Evolutionary conservation across 139 green algal genomes (phyloP).

Genomic region (Chlorella sorokiniana): DNA sequence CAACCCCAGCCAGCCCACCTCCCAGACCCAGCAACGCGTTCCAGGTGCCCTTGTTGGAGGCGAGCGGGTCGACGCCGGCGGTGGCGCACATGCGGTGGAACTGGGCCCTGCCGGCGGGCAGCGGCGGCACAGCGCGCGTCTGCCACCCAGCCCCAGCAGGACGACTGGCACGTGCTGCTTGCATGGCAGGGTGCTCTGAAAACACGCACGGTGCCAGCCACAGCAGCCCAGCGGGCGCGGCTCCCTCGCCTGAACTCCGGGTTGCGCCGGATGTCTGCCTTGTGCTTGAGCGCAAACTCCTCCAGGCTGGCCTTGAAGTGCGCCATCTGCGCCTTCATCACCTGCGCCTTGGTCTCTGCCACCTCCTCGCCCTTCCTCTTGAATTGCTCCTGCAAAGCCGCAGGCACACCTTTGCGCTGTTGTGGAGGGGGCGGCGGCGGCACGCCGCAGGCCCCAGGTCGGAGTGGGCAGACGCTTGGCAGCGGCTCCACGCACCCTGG

Average conservation of each 20-base stretch:
- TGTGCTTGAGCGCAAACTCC: conserved; percentile 92
- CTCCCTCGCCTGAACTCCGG: conserved; percentile 72
- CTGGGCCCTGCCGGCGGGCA: conserved; percentile 57
- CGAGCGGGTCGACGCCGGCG: conserved; percentile 94
- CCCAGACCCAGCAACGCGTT: conserved; percentile 86
- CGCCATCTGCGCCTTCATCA: conserved; percentile 68
- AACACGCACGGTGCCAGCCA: not conserved
- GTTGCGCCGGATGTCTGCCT: conserved; percentile 85
- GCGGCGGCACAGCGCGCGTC: too few relatives aligned
- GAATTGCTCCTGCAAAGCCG: conserved; percentile 50
- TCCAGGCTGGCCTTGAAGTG: conserved; percentile 77
- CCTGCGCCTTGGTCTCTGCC: conserved; percentile 51
- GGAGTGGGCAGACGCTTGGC: too few relatives aligned
- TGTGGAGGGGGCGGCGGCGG: not conserved
- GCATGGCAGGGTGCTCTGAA: not conserved
- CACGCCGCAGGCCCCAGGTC: too few relatives aligned
- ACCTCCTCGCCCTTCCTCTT: conserved; percentile 58
- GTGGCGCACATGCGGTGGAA: conserved; percentile 98
- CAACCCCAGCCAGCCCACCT: conserved; percentile 25
- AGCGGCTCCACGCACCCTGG: not conserved
- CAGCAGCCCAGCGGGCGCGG: too few relatives aligned
- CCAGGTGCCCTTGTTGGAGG: conserved; percentile 95
- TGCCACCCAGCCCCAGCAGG: too few relatives aligned
- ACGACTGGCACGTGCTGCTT: not conserved
- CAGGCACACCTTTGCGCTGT: not conserved